Conservation (phyloP, 208 protist genomes). For the Vickermania spadyakhi region DNA sequence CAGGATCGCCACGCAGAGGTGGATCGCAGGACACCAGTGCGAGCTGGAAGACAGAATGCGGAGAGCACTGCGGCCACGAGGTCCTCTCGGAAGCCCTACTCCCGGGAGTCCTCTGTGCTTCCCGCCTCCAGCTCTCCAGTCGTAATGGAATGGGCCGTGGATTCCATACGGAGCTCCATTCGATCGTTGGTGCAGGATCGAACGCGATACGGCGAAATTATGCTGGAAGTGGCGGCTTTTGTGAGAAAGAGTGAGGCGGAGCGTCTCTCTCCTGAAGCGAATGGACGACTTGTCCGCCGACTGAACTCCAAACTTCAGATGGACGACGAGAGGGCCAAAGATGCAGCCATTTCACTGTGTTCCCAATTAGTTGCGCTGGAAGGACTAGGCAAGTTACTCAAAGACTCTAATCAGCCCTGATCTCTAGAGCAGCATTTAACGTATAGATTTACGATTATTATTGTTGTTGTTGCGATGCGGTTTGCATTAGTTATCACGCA, state of each 20-base stretch:
- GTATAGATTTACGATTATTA: too few species aligned
- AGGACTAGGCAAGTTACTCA: conserved; percentile 15
- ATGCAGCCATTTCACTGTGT: conserved; percentile 46
- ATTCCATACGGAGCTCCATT: conserved; percentile 34
- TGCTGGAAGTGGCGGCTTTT: conserved; percentile 48
- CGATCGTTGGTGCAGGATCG: conserved; percentile 24
- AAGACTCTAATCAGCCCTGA: background rate
- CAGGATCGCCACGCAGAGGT: too few species aligned
- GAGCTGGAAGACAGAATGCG: too few species aligned
- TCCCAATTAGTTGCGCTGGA: conserved; percentile 61
- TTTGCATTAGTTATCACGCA: too few species aligned
- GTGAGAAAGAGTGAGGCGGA: conserved; percentile 30
- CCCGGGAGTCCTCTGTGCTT: background rate
- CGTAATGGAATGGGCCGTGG: conserved; percentile 33
- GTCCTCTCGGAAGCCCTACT: background rate
- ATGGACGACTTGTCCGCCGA: conserved; percentile 50
- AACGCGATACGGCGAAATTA: conserved; percentile 30
- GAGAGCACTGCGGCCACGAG: too few species aligned
- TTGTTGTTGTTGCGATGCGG: too few species aligned
- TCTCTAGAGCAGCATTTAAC: too few species aligned
- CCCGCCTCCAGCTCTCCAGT: conserved; percentile 7
- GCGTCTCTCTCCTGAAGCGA: conserved; percentile 30
- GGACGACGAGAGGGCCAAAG: conserved; percentile 34
- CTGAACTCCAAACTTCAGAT: conserved; percentile 25
- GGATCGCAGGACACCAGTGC: too few species aligned